Evolutionary conservation across 148 eudicot genomes (phyloP), one percentile per base, ranked within the genome.

Genomic region (Amaranthus hypochondriacus): DNA sequence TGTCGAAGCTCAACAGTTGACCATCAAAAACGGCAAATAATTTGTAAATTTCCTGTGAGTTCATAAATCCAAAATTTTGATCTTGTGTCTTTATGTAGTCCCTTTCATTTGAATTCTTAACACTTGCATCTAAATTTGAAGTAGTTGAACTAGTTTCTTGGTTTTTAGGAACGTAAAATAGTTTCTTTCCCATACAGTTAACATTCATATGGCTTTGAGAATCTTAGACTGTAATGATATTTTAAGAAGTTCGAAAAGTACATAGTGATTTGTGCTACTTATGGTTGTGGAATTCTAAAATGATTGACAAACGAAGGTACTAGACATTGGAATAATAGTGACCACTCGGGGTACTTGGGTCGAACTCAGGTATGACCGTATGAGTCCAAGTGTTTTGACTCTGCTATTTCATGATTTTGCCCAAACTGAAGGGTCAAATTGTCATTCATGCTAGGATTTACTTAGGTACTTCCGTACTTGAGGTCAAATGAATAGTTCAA

Each of bases 1-100:
- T 96, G 46, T 85, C 96, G 50, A 96, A 90, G 87, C 85, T 96
- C 28, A 92, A 92, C 83, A 91, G 91, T 76, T 89, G 82, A 87
- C 49, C 64, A 7, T 73, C 43, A 12, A 21, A 62, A 21, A 59
- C 55, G 62, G 28, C 43, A 70, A 18, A 61, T 39, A 55, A 43
- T 21, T 59, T 80, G 77, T 77, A 77, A 62, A 73, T 76, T 62
- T n/a, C 65, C 56, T 81, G 83, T 81, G 73, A 81, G 83, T 81
- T 62, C 48, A 13, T 66, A 53, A 39, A 21, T 64, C 14, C 28
- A 11, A 14, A 51, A 8, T n/a, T 76, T 54, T 72, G 39, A 44
- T 44, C 15, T 48, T 58, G 8, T 53, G 43, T 28, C 11, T 68
- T n/a, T 46, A 14, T 62, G 66, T 6, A 44, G 9, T 66, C 48